Conservation (phyloP, 2,329 filamentous ascomycete species). For the Sporothrix pallida region DNA sequence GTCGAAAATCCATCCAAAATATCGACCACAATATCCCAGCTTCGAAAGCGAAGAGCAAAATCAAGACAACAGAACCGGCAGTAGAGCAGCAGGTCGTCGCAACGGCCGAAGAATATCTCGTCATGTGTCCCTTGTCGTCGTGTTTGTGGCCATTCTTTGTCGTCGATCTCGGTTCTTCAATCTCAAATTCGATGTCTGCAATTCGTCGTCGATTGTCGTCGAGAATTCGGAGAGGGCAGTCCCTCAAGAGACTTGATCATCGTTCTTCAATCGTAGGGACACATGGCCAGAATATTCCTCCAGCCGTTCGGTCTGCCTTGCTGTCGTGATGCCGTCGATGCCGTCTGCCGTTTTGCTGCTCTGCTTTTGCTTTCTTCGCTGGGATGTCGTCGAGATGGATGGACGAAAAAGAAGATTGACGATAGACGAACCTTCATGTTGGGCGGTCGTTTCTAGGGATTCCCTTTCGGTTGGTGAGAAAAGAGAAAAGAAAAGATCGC, state of each 20-base stretch:
- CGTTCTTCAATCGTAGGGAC: neutral
- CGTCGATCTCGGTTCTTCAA: neutral
- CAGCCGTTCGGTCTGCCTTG: neutral
- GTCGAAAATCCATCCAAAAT: neutral
- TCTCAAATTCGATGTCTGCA: conserved; percentile 12
- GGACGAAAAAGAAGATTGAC: neutral
- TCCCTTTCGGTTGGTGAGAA: conserved; percentile 29
- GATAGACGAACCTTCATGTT: conserved; percentile 39
- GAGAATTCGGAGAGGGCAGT: neutral
- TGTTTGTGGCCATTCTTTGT: neutral
- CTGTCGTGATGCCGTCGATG: conserved; percentile 8
- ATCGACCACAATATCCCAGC: neutral
- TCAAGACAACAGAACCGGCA: neutral
- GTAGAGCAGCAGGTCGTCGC: conserved; percentile 3
- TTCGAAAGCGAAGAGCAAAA: neutral
- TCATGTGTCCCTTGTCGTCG: neutral
- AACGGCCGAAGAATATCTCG: neutral
- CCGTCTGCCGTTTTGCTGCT: neutral
- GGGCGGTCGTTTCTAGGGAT: conserved; percentile 31
- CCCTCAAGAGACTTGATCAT: neutral
- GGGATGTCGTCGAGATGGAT: conserved; percentile 3
- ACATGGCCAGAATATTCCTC: neutral
- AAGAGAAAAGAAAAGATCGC: conserved; percentile 34
- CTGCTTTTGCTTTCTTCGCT: conserved; percentile 3
- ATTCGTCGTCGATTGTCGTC: neutral